Conservation (phyloP, 352 stramenopile species). For the Blastocystis sp. region DNA sequence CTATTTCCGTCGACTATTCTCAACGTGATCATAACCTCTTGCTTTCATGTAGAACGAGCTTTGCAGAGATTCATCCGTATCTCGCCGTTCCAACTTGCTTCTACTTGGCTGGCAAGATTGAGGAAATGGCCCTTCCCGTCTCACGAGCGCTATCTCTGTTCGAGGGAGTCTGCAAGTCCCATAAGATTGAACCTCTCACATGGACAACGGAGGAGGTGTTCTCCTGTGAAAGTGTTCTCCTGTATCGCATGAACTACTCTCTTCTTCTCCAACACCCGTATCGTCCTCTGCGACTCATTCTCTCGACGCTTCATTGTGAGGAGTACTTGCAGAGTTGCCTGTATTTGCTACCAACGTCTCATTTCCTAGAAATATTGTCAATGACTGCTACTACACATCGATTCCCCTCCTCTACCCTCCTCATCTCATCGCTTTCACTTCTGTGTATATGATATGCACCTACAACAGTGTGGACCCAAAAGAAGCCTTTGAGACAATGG, state of each 20-base stretch:
- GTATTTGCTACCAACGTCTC: neutral
- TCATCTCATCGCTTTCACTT: neutral
- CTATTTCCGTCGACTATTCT: constrained; percentile 15
- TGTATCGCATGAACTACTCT: constrained; percentile 10
- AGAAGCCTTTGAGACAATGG: neutral
- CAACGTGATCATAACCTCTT: neutral
- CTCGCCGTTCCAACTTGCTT: constrained; percentile 41
- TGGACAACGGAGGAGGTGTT: constrained; percentile 26
- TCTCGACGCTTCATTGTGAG: neutral
- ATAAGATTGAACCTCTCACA: constrained; percentile 23
- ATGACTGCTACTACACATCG: constrained; percentile 28
- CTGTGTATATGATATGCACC: constrained; percentile 47
- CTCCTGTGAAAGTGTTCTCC: constrained; percentile 13
- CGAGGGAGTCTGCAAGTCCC: neutral
- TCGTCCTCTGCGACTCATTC: neutral
- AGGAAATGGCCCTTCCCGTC: neutral
- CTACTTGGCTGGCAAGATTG: constrained; percentile 30
- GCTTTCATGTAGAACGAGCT: neutral
- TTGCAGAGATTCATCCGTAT: constrained; percentile 40
- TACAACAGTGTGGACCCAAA: constrained; percentile 32
- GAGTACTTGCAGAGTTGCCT: constrained; percentile 3
- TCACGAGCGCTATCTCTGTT: neutral
- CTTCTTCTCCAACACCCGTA: constrained; percentile 7
- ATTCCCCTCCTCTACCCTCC: constrained; percentile 36
- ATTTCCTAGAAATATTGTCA: constrained; percentile 36